These are phyloP conservation scores for Pseudophaeomoniella oleicola DNA, from an alignment of 2,329 filamentous ascomycete species.

Conservation along the genomic window DNA sequence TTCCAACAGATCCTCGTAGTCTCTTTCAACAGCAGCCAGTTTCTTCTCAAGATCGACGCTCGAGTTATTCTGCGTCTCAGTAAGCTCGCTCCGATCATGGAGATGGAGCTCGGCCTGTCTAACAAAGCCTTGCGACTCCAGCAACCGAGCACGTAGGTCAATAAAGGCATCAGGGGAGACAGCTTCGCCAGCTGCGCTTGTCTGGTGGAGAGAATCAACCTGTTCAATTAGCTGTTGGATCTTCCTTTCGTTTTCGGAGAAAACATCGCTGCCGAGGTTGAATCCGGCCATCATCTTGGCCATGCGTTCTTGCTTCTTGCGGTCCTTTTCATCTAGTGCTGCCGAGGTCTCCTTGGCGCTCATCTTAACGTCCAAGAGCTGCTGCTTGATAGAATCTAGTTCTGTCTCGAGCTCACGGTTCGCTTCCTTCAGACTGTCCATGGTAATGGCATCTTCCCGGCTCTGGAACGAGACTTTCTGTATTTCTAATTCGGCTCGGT, in stretches of 20 bases:
- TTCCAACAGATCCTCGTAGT: constrained; percentile 72
- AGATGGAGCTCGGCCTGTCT: constrained; percentile 81
- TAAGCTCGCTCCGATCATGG: constrained; percentile 53
- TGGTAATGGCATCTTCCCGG: constrained; percentile 93
- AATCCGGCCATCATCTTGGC: constrained; percentile 99
- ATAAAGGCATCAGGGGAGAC: constrained; percentile 71
- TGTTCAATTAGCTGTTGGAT: constrained; percentile 74
- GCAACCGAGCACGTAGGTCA: constrained; percentile 59
- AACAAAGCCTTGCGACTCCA: constrained; percentile 85
- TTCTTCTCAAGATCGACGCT: constrained; percentile 64
- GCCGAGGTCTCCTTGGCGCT: constrained; percentile 85
- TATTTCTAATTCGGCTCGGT: constrained; percentile 90
- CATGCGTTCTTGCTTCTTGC: constrained; percentile 98
- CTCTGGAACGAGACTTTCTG: constrained; percentile 91
- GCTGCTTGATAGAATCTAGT: constrained; percentile 89
- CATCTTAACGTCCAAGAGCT: constrained; percentile 85
- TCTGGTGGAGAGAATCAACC: constrained; percentile 63
- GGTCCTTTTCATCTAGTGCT: constrained; percentile 90
- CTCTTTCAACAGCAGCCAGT: constrained; percentile 57
- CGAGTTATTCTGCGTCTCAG: constrained; percentile 47
- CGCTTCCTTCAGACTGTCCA: constrained; percentile 93
- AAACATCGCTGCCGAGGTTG: constrained; percentile 80
- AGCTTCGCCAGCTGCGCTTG: constrained; percentile 60
- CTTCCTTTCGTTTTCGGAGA: constrained; percentile 80
- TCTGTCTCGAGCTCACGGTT: constrained; percentile 85